Evolutionary conservation across 1,284 basidiomycete genomes (phyloP), one percentile per base, ranked within the genome.

Genomic region (Gymnopus androsaceus): DNA sequence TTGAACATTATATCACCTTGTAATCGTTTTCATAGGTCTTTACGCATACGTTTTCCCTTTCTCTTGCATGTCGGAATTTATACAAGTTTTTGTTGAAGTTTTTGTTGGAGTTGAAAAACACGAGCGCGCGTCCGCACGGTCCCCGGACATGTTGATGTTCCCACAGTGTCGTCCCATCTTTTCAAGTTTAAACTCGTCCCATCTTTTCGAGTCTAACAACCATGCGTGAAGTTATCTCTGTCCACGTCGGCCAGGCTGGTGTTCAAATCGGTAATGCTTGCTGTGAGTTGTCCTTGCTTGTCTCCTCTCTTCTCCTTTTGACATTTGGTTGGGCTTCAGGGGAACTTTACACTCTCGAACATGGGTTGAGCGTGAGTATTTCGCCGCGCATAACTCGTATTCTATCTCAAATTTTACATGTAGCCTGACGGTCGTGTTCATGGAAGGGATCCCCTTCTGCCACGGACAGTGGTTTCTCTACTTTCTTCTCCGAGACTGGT

Each of bases 311-410:
- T 37, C 59, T 38, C 57, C 51, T 30, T 53, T 11, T 46, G 58
- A 41, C 15, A 30, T 52, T 38, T 51, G 25, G 7, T 69, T 66
- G 48, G 66, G 69, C 66, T 59, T 56, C 68, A 92, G 90, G 95
- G 96, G 95, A 98, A 76, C 85, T 99, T 62, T 99, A 99, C 81
- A 96, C 94, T 64, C 85, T 95, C 69, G 96, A 99, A 75, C 97
- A 99, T 74, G 95, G 95, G 65, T 81, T 99, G 62, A 94, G 88
- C 74, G 94, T 95, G 74, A 73, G 84, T 84, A 49, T 31, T 48
- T 56, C 38, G 9, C 19, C 40, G 51, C 38, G 38, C 55, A 54
- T 19, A 54, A 53, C 46, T 25, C 15, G 15, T 30, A 27, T 34
- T 33, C 46, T 47, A 48, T 27, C 49, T 64, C 57, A 67, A 67